Conservation (phyloP, 2,329 filamentous ascomycete genomes). For the Westerdykella sp. region DNA sequence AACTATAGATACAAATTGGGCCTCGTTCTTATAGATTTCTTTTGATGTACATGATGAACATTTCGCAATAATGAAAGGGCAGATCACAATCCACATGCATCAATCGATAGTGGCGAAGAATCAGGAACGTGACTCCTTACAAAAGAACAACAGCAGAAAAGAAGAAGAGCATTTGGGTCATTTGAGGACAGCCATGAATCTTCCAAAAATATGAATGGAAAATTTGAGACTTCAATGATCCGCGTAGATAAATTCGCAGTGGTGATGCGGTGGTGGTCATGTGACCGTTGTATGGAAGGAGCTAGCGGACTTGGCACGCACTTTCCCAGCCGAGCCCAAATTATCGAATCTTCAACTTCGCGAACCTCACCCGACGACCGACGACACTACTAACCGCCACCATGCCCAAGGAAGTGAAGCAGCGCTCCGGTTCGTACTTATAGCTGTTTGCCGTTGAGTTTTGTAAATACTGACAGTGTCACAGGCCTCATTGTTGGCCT, state of each 20-base stretch:
- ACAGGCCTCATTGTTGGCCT: conserved; percentile 52
- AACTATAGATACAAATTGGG: conserved; percentile 23
- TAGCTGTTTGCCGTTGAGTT: neutral
- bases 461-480: conserved; percentile 7
- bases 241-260: neutral
- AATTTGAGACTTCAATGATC: neutral
- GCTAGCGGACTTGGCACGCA: conserved; percentile 11
- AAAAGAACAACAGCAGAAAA: too few relatives aligned
- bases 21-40: neutral
- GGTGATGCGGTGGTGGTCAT: neutral
- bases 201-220: neutral
- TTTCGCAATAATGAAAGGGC: too few relatives aligned
- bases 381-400: conserved; percentile 35
- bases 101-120: too few relatives aligned
- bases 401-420: conserved; percentile 51
- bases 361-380: conserved; percentile 12
- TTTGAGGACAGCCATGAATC: neutral
- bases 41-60: neutral
- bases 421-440: conserved; percentile 39
- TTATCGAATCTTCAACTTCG: conserved; percentile 10
- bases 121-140: too few relatives aligned
- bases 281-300: conserved; percentile 2
- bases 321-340: conserved; percentile 12
- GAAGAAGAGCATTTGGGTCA: neutral
- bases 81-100: too few relatives aligned